Base-by-base conservation (phyloP, 352 stramenopile genomes). In the Pythium monospermum region DNA sequence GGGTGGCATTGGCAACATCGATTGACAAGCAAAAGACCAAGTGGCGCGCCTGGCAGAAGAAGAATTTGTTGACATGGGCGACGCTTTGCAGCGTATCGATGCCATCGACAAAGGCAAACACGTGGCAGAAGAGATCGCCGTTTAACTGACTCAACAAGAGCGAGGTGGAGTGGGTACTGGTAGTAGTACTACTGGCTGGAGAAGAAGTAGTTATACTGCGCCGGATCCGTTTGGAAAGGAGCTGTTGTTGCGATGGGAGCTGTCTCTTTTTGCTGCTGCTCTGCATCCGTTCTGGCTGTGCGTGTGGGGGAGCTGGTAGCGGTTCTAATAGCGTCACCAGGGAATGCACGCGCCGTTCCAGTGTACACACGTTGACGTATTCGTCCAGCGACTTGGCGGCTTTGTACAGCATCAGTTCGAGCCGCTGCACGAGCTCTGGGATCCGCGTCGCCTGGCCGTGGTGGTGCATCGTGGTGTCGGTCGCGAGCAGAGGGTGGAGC, bases 371-470 rank as follows among this genome's bases (percentile, higher is more conserved):
- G 64, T 85, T 79, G 38, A 76, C 49, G 45, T 88, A 91, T 53
- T 91, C 80, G 45, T 65, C 47, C 12, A 87, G 51, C 15, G 80
- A 91, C 18, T 73, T 61, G 0, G 80, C 80, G 8, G 71, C 73
- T 31, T 85, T 66, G 63, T 84, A 91, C 23, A 91, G 58, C 71
- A 86, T 85, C 66, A 79, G 82, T 56, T 91, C 80, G 49, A 91
- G 73, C 0, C 80, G 73, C 48, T 84, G 80, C 47, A 88, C 51
- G 27, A 91, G 68, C 18, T 76, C 78, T 33, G 71, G 71, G 46
- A 63, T 57, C 32, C 55, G 55, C 41, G 55, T 57, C 28, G 48
- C 28, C 28, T 52, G 33, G 26, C 55, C 55, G 32, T 36, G 47
- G 48, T 63, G 52, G 40, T 27, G 55, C 54, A 71, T 50, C 2